Evolutionary conservation across 176 grass and related monocot genomes (phyloP).

Genomic region (Olyra latifolia): DNA sequence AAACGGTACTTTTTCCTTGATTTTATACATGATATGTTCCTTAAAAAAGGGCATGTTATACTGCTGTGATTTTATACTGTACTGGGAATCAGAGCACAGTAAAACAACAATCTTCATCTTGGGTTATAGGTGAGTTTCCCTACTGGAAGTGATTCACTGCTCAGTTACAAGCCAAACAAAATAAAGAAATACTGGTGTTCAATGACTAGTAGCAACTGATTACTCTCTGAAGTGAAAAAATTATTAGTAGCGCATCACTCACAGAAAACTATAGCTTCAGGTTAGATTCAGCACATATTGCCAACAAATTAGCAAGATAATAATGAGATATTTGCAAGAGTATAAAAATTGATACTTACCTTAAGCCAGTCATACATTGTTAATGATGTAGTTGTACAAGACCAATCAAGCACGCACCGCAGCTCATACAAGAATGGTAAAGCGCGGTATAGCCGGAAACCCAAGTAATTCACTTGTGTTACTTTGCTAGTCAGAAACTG

Average conservation of each 20-base stretch:
- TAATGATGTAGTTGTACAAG: constrained; percentile 91
- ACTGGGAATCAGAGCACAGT: too few species aligned
- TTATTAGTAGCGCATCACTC: not conserved
- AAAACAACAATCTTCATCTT: too few species aligned
- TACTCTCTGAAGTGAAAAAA: not conserved
- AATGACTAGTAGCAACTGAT: not conserved
- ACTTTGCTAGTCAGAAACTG: constrained; percentile 98
- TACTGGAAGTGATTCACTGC: too few species aligned
- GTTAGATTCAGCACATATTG: not conserved
- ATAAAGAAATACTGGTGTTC: not conserved
- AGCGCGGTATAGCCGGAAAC: constrained; percentile 85
- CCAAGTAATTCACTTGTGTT: constrained; percentile 90
- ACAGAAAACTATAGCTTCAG: not conserved
- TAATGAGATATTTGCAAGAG: not conserved
- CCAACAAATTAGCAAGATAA: not conserved
- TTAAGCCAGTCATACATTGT: constrained; percentile 99
- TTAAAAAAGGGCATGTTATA: not conserved
- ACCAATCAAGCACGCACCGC: constrained; percentile 96
- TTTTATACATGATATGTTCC: not conserved
- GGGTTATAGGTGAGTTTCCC: too few species aligned
- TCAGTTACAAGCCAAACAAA: not conserved
- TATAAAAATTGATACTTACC: constrained; percentile 46
- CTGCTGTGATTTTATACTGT: not conserved
- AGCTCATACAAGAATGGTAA: constrained; percentile 98
- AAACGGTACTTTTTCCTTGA: too few species aligned